Conservation (phyloP, 164 flowering plant species). For the Nymphaea thermarum region DNA sequence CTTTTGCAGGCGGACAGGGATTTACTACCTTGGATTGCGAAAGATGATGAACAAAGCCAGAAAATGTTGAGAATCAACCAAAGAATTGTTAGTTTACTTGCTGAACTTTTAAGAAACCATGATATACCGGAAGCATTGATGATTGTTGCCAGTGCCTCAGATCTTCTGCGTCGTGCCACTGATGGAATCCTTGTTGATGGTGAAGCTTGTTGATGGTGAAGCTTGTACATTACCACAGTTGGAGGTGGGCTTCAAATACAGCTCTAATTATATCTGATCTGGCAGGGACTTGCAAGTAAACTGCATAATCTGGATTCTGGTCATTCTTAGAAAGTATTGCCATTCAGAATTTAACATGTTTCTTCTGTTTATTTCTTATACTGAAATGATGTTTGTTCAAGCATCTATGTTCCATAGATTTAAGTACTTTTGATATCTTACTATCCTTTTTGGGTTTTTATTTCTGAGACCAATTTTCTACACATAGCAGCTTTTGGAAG, state of each 20-base stretch:
- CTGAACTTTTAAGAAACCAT: slow-evolving; percentile 87
- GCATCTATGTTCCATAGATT: not conserved
- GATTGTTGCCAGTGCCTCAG: slow-evolving; percentile 78
- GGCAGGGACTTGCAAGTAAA: not conserved
- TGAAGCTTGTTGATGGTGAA: slow-evolving; percentile 39
- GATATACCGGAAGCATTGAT: slow-evolving; percentile 72
- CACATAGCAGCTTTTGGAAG: slow-evolving; percentile 70
- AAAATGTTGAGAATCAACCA: slow-evolving; percentile 92
- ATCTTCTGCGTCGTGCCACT: slow-evolving; percentile 86
- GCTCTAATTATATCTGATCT: not conserved
- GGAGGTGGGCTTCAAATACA: slow-evolving; percentile 40
- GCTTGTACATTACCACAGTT: slow-evolving; percentile 95
- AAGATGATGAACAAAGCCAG: slow-evolving; percentile 86
- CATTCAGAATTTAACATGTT: not conserved
- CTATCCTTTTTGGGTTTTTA: not conserved
- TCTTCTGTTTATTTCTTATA: not conserved
- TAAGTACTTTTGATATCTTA: not conserved
- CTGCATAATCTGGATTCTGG: not conserved
- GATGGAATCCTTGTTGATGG: slow-evolving; percentile 92
- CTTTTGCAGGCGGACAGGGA: slow-evolving; percentile 83
- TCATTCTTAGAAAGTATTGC: not conserved
- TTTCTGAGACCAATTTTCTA: slow-evolving; percentile 10
- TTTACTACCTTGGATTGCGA: slow-evolving; percentile 91
- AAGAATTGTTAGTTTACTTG: slow-evolving; percentile 71
- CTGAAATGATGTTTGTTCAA: not conserved